Base-by-base conservation (phyloP, 2,329 filamentous ascomycete species). In the Fusarium nygamai region DNA sequence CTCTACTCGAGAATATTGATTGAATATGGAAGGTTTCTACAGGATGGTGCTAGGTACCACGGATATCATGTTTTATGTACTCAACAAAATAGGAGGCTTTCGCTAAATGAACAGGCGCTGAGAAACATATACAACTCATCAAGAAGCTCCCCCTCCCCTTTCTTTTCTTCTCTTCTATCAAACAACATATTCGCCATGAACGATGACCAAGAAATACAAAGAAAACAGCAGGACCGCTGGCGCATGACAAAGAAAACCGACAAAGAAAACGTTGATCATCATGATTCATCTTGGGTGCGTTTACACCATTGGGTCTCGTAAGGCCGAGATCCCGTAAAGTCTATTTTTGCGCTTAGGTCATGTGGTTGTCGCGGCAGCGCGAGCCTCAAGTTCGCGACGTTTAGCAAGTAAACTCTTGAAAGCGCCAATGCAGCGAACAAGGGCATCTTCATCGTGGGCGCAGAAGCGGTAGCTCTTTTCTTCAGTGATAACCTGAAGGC, bases 401-500 rank as follows among this genome's bases (percentile, higher is more conserved):
- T 92, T 94, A 44, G 91, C 89, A 46, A 96, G 84, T 65, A 96
- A 84, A 80, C 95, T 98, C 85, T 98, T 98, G 84, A 98, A 91
- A 0, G 95, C 94, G 6, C 96, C 96, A 2, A 99, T 87, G 85
- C 94, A 97, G 74, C 92, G 92, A 44, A 95, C 91, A 64, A 98
- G 85, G 4, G 89, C 87, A 78, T 98, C 94, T 81, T 99, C 96
- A 78, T 94, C 91, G 27, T 90, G 86, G 0, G 95, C 91, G 79
- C 92, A 94, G 74, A 96, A 93, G 36, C 92, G 89, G 77, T 92
- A 94, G 63, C 89, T 93, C 84, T 94, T 96, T 80, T 98, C 96
- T 78, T 98, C 96, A 41, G 93, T 94, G 79, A 99, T 98, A 78
- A 98, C 89, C 83, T 98, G 96, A 81, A 98, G 88, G 82, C 96